A percentile compares a stretch with the other conserved stretches of the same genome.
phyloP scores from a whole-genome alignment of 129 eudicot genomes.

The sunflower (Helianthus annuus) region HanXRQr2.0-SUNRISE NC_035434.2:35134357-35134856 shows the following conservation, averaged over 20 bases:
- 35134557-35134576: slow-evolving; percentile 12
- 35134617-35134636: slow-evolving; percentile 65
- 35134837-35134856: slow-evolving; percentile 53
- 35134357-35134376: neutral
- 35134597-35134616: slow-evolving; percentile 71
- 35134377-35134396: neutral
- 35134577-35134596: slow-evolving; percentile 15
- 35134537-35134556: neutral
- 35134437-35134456: neutral
- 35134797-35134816: slow-evolving; percentile 46
- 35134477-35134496: neutral
- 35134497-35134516: neutral
- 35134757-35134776: slow-evolving; percentile 74
- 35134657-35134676: slow-evolving; percentile 73
- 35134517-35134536: neutral
- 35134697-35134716: slow-evolving; percentile 62
- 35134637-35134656: slow-evolving; percentile 80
- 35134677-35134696: slow-evolving; percentile 81
- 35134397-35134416: neutral
- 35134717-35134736: slow-evolving; percentile 63
- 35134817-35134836: slow-evolving; percentile 84
- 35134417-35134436: neutral
- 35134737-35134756: slow-evolving; percentile 87
- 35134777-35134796: slow-evolving; percentile 72
- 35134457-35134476: neutral